Conservation (phyloP, 176 grass and related monocot species). For the Raddia guianensis region DNA sequence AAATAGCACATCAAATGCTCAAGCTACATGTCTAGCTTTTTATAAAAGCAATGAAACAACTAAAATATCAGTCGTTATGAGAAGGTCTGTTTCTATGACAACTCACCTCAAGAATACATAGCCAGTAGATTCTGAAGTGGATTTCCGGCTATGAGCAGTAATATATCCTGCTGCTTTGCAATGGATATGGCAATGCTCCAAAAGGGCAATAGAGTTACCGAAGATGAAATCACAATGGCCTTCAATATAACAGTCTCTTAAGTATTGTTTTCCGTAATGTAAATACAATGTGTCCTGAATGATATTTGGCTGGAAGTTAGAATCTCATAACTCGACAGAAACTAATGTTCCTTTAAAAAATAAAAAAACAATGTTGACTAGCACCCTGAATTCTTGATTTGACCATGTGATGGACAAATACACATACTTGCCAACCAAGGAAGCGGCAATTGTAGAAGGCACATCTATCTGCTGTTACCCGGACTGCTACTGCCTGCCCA, state of each 20-base stretch:
- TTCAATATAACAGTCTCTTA: slow-evolving; percentile 96
- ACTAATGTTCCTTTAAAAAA: too few species aligned
- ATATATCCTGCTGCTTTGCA: slow-evolving; percentile 86
- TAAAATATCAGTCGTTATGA: background rate
- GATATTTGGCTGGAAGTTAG: slow-evolving; percentile 23
- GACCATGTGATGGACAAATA: slow-evolving; percentile 24
- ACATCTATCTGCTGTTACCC: slow-evolving; percentile 90
- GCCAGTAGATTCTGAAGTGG: slow-evolving; percentile 86
- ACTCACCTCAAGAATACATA: slow-evolving; percentile 92
- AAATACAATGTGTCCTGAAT: slow-evolving; percentile 93
- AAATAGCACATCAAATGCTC: slow-evolving; percentile 4
- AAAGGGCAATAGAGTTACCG: slow-evolving; percentile 82
- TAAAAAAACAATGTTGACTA: background rate
- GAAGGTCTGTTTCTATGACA: background rate
- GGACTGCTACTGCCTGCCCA: slow-evolving; percentile 83
- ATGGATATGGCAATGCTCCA: slow-evolving; percentile 97
- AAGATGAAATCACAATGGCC: slow-evolving; percentile 98
- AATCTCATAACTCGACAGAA: slow-evolving; percentile 15
- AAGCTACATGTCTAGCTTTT: slow-evolving; percentile 21
- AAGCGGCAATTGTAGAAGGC: slow-evolving; percentile 94
- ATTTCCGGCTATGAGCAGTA: slow-evolving; percentile 96
- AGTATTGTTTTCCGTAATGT: slow-evolving; percentile 92
- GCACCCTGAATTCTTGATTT: background rate
- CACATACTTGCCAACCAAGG: slow-evolving; percentile 85
- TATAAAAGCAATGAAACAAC: slow-evolving; percentile 21